Evolutionary conservation across 2,329 filamentous ascomycete genomes (phyloP).

Genomic region (Diaporthe citrichinensis): DNA sequence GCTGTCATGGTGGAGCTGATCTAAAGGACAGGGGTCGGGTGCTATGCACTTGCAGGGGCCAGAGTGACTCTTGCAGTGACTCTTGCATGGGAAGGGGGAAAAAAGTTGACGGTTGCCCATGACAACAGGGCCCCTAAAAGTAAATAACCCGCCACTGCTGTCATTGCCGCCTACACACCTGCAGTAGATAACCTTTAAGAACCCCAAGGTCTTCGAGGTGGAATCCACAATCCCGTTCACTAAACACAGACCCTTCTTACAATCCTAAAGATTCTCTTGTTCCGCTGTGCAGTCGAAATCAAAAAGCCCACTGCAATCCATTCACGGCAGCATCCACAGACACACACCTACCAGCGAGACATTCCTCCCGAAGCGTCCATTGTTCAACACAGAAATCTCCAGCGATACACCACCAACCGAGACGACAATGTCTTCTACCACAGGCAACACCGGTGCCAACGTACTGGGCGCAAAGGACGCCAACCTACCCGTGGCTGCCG

Average conservation of each 20-base stretch:
- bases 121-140: constrained; percentile 32
- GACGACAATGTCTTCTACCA: constrained; percentile 64
- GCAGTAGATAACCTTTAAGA: constrained; percentile 14
- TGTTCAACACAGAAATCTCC: background rate
- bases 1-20: constrained; percentile 32
- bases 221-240: background rate
- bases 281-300: constrained; percentile 1
- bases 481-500: constrained; percentile 67
- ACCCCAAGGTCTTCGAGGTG: constrained; percentile 20
- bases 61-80: constrained; percentile 18
- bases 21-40: background rate
- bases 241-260: constrained; percentile 23
- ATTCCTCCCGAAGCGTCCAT: constrained; percentile 19
- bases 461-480: constrained; percentile 76
- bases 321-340: background rate
- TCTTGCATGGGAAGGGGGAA: background rate
- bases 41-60: constrained; percentile 2
- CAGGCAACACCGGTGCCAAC: constrained; percentile 52
- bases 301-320: background rate
- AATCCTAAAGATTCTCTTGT: constrained; percentile 11
- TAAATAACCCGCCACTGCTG: constrained; percentile 29
- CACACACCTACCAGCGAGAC: constrained; percentile 8
- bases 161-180: constrained; percentile 13
- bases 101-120: constrained; percentile 38
- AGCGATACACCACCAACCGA: background rate